Conservation (phyloP, 2,329 filamentous ascomycete species). For the Aspergillus ochraceoroseus region DNA sequence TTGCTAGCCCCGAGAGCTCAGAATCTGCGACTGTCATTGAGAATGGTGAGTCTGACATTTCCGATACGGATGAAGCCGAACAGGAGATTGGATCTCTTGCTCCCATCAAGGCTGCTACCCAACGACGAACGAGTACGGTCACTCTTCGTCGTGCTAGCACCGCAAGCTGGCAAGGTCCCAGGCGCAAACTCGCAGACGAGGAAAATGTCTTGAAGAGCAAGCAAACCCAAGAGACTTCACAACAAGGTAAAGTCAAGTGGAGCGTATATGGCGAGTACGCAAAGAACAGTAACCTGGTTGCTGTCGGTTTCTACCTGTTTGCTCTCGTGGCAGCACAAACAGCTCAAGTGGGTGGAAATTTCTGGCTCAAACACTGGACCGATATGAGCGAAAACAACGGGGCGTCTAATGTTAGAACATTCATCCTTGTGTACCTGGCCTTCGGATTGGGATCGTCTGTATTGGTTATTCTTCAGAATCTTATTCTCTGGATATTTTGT, state of each 20-base stretch:
- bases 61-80: constrained; percentile 57
- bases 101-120: constrained; percentile 64
- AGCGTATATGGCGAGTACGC: constrained; percentile 91
- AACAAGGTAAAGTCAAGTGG: constrained; percentile 99
- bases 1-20: constrained; percentile 65
- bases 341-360: constrained; percentile 72
- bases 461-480: constrained; percentile 82
- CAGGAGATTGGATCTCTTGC: constrained; percentile 71
- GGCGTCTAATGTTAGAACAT: constrained; percentile 78
- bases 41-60: constrained; percentile 47
- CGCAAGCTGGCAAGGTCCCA: constrained; percentile 79
- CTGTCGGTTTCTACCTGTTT: constrained; percentile 73
- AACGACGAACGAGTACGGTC: constrained; percentile 62
- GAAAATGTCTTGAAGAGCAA: constrained; percentile 67
- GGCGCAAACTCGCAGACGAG: constrained; percentile 80
- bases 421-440: constrained; percentile 91
- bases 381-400: constrained; percentile 64
- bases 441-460: constrained; percentile 82
- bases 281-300: constrained; percentile 82
- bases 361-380: constrained; percentile 94
- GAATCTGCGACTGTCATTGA: constrained; percentile 52
- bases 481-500: constrained; percentile 98
- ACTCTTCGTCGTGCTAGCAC: constrained; percentile 87
- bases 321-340: constrained; percentile 76
- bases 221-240: constrained; percentile 79